Evolutionary conservation across 768 basidiomycete species (phyloP).

Genomic region (Dentipellis fragilis): DNA sequence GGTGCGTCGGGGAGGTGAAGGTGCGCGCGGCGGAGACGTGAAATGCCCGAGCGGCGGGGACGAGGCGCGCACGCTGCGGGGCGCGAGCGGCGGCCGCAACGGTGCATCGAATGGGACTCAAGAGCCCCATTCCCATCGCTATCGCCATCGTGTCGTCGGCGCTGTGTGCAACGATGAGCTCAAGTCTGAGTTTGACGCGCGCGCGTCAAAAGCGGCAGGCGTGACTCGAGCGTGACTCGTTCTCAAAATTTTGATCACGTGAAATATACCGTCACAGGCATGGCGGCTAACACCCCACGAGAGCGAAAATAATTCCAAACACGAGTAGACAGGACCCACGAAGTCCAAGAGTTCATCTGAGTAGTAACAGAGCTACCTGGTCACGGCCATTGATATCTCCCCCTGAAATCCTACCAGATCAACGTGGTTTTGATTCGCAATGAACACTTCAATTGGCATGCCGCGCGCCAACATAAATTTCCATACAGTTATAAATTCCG

Average conservation of each 20-base stretch:
- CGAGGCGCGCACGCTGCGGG: background rate
- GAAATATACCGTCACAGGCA: too few relatives aligned
- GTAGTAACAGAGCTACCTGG: too few relatives aligned
- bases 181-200: background rate
- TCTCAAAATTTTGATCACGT: background rate
- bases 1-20: conserved; percentile 5
- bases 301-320: too few relatives aligned
- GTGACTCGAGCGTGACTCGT: background rate
- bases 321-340: too few relatives aligned
- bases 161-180: background rate
- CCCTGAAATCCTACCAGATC: too few relatives aligned
- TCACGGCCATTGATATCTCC: too few relatives aligned
- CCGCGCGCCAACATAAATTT: too few relatives aligned
- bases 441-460: too few relatives aligned
- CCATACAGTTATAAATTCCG: background rate
- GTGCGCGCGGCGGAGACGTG: conserved; percentile 5
- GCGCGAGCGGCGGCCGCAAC: background rate
- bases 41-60: background rate
- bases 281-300: too few relatives aligned
- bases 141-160: background rate
- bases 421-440: too few relatives aligned
- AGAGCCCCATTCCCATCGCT: conserved; percentile 5
- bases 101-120: conserved; percentile 6
- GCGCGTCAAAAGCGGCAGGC: background rate
- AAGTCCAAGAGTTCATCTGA: too few relatives aligned